These are phyloP conservation scores for Lablab purpureus DNA, from an alignment of 306 rosid species.

Conservation along the genomic window DNA sequence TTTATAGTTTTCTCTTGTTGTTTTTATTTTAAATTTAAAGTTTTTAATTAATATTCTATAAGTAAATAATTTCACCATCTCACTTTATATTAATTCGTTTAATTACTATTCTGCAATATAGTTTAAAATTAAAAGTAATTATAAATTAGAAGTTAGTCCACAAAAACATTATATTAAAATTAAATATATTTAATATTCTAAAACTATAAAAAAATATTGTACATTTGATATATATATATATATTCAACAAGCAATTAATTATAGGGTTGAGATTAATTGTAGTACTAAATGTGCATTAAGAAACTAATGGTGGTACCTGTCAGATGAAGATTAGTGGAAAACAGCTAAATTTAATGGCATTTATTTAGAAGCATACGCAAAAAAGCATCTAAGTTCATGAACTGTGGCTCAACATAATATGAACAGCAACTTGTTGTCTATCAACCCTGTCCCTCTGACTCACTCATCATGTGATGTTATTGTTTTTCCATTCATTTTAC, in stretches of 20 bases:
- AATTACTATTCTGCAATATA: too few species aligned
- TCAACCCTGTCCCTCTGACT: constrained; percentile 17
- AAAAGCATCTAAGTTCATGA: constrained; percentile 41
- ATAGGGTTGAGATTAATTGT: background rate
- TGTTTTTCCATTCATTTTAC: constrained; percentile 16
- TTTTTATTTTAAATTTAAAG: too few species aligned
- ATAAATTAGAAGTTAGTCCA: too few species aligned
- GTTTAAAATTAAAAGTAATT: too few species aligned
- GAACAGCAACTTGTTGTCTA: background rate
- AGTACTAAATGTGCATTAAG: background rate
- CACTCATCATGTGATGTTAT: constrained; percentile 25
- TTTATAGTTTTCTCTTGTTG: too few species aligned
- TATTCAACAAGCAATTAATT: too few species aligned
- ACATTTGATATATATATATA: too few species aligned
- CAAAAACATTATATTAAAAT: background rate
- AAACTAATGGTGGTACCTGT: background rate
- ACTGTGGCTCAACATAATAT: background rate
- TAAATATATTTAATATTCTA: background rate
- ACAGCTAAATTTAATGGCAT: background rate
- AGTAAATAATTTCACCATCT: too few species aligned
- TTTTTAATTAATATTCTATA: too few species aligned
- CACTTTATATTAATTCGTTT: too few species aligned
- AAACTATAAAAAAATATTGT: too few species aligned
- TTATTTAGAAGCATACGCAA: background rate
- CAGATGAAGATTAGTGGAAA: background rate